A percentile compares a stretch with the other conserved stretches of the same genome.
Evolutionary conservation across 1,284 basidiomycete genomes (phyloP).

Genomic region (Hymenochaete sp.): DNA sequence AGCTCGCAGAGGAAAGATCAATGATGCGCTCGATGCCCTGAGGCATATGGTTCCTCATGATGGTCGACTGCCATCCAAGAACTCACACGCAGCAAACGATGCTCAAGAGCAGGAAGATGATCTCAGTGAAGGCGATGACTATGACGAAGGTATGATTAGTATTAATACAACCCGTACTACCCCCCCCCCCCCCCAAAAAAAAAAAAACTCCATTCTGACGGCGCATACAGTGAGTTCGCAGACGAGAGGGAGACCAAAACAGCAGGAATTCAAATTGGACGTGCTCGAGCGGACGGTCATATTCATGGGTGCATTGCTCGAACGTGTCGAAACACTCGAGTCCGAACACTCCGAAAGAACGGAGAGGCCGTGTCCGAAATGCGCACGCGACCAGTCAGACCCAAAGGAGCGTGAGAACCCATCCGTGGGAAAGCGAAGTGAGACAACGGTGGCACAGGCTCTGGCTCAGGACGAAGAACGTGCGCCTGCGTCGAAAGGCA

Average conservation of each 20-base stretch:
- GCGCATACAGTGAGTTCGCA: slow-evolving; percentile 8
- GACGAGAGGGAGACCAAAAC: slow-evolving; percentile 35
- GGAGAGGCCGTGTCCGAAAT: too few species aligned
- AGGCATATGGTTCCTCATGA: slow-evolving; percentile 54
- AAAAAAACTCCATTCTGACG: too few species aligned
- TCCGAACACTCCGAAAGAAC: too few species aligned
- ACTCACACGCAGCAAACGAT: slow-evolving; percentile 17
- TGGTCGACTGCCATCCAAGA: too few species aligned
- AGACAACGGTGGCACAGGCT: too few species aligned
- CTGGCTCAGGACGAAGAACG: too few species aligned
- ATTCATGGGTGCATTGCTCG: slow-evolving; percentile 57
- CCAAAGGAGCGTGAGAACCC: too few species aligned
- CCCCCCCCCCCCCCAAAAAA: too few species aligned
- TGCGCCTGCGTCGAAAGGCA: too few species aligned
- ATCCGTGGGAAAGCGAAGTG: too few species aligned
- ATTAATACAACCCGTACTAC: too few species aligned
- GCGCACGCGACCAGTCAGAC: too few species aligned
- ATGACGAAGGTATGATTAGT: neutral
- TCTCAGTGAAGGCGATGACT: neutral
- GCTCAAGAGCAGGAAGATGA: slow-evolving; percentile 19
- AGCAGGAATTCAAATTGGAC: slow-evolving; percentile 76
- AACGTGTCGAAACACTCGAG: slow-evolving; percentile 14
- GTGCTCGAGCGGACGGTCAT: slow-evolving; percentile 65
- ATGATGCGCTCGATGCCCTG: slow-evolving; percentile 63
- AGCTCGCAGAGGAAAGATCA: slow-evolving; percentile 74